A percentile compares a stretch with the other conserved stretches of the same genome.
Evolutionary conservation across 2,329 filamentous ascomycete genomes (phyloP).

Genomic region (Aspergillus japonicus): DNA sequence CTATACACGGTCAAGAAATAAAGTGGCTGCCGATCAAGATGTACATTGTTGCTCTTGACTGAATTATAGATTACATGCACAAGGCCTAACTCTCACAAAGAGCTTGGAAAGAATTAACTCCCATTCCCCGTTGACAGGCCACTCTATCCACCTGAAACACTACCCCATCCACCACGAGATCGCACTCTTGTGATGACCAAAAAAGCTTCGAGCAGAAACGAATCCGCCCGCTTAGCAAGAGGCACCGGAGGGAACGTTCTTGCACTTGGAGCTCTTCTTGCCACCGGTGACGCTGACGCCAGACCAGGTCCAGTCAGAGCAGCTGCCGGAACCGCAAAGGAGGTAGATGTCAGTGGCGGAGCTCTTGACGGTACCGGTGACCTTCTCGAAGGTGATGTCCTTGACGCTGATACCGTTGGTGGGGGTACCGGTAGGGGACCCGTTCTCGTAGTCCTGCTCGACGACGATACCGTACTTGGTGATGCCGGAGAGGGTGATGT

Average conservation of each 20-base stretch:
- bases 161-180: neutral
- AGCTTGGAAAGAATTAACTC: neutral
- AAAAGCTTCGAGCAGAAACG: neutral
- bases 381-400: constrained; percentile 36
- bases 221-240: constrained; percentile 22
- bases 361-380: constrained; percentile 35
- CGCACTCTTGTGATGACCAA: neutral
- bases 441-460: constrained; percentile 56
- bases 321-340: constrained; percentile 53
- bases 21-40: neutral
- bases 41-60: neutral
- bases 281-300: constrained; percentile 54
- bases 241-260: constrained; percentile 40
- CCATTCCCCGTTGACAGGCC: neutral
- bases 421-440: constrained; percentile 39
- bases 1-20: too few species aligned
- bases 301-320: constrained; percentile 50
- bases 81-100: neutral
- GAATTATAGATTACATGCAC: neutral
- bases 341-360: constrained; percentile 50
- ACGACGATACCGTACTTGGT: constrained; percentile 50
- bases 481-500: constrained; percentile 53
- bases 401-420: constrained; percentile 42
- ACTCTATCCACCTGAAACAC: neutral
- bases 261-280: constrained; percentile 43